Conservation (phyloP, 495 filamentous ascomycete species). For the Penicillium coffeae region DNA sequence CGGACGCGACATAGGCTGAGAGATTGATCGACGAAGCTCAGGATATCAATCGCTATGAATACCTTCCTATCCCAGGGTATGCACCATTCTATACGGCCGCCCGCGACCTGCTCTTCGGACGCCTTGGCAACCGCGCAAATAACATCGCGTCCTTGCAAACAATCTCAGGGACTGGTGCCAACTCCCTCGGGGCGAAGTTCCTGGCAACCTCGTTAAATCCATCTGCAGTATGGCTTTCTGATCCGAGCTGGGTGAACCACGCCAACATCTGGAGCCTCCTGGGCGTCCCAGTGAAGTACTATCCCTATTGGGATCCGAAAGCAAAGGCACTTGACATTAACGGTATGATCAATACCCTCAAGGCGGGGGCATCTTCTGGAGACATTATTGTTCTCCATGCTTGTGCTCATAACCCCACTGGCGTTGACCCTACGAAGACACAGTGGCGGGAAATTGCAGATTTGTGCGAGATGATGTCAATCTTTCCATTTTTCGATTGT, state of each 20-base stretch:
- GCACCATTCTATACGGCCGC: constrained; percentile 1
- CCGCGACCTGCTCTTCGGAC: constrained; percentile 1
- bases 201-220: not conserved
- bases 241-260: constrained; percentile 8
- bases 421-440: constrained; percentile 3
- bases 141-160: constrained; percentile 3
- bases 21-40: not conserved
- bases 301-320: constrained; percentile 5
- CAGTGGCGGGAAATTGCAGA: constrained; percentile 1
- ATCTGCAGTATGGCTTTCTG: constrained; percentile 5
- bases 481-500: constrained; percentile 4
- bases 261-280: constrained; percentile 2
- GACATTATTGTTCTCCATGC: constrained; percentile 3
- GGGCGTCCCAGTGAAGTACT: not conserved
- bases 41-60: constrained; percentile 4
- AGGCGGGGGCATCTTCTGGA: not conserved
- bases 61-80: constrained; percentile 6
- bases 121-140: not conserved
- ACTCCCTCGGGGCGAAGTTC: constrained; percentile 3
- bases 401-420: constrained; percentile 6
- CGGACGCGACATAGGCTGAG: too few species aligned
- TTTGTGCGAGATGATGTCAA: not conserved
- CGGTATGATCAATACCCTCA: not conserved
- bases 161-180: constrained; percentile 3
- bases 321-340: not conserved